Percentiles rank a stretch among this genome's conserved stretches.
Conservation (phyloP, 176 grass and related monocot genomes). For the Oryza meyeriana region DNA sequence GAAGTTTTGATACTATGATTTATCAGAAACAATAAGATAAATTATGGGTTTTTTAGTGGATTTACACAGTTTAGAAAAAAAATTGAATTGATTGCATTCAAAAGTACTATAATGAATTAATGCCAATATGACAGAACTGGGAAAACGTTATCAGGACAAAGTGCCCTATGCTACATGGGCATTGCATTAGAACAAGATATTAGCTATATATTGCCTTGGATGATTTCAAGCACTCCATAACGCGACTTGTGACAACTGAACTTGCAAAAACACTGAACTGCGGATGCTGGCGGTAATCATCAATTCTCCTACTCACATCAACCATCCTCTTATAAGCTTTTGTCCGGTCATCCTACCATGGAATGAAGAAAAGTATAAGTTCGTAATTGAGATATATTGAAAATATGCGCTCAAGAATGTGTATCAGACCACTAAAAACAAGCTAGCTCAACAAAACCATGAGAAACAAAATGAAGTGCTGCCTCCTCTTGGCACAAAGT, state of each 20-base stretch:
- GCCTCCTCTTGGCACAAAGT: slow-evolving; percentile 6
- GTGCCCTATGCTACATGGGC: not conserved
- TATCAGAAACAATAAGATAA: not conserved
- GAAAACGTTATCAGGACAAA: not conserved
- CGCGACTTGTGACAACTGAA: slow-evolving; percentile 52
- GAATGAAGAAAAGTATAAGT: slow-evolving; percentile 29
- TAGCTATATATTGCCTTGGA: slow-evolving; percentile 64
- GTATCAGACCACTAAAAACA: slow-evolving; percentile 8
- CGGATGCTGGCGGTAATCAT: slow-evolving; percentile 63
- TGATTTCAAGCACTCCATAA: slow-evolving; percentile 70
- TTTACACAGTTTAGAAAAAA: not conserved
- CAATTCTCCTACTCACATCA: slow-evolving; percentile 74
- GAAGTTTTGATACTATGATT: not conserved
- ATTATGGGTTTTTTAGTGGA: not conserved
- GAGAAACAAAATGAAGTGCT: slow-evolving; percentile 17
- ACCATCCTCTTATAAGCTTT: slow-evolving; percentile 78
- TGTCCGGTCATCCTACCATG: slow-evolving; percentile 74
- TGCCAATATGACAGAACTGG: not conserved
- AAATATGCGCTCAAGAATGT: slow-evolving; percentile 12
- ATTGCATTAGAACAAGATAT: slow-evolving; percentile 10
- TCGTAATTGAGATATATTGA: slow-evolving; percentile 14
- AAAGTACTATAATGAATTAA: not conserved
- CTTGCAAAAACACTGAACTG: slow-evolving; percentile 77
- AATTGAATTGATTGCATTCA: not conserved
- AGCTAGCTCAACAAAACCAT: slow-evolving; percentile 2